Percentiles rank a stretch among this genome's conserved stretches.
phyloP scores from a whole-genome alignment of 2,329 filamentous ascomycete species.

The Cladorrhinum sp. region DNA sequence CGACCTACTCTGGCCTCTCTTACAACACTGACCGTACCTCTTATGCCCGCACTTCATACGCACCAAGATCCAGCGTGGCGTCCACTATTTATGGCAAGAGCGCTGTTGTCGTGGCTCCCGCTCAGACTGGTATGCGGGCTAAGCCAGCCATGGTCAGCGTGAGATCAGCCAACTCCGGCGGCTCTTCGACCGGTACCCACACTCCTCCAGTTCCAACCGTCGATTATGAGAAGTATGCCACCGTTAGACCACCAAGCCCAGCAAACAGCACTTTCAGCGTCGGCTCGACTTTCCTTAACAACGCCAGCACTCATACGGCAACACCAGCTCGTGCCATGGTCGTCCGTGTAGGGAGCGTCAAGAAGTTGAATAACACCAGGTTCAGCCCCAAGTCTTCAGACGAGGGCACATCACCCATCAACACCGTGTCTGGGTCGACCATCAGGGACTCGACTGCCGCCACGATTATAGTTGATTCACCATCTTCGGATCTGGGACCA shows the following conservation, averaged over 20 bases:
- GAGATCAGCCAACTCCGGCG: constrained; percentile 60
- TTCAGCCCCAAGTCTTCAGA: constrained; percentile 28
- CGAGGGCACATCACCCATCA: constrained; percentile 21
- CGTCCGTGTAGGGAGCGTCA: constrained; percentile 55
- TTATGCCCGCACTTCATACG: constrained; percentile 57
- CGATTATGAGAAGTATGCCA: constrained; percentile 59
- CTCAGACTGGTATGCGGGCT: constrained; percentile 80
- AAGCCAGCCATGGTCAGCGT: constrained; percentile 94
- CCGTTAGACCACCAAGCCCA: constrained; percentile 49
- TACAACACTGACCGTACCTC: constrained; percentile 60
- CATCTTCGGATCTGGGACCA: constrained; percentile 52
- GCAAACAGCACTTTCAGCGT: constrained; percentile 60
- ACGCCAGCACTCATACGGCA: constrained; percentile 56
- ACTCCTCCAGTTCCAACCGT: constrained; percentile 72
- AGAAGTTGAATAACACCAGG: constrained; percentile 40
- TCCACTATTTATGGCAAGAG: constrained; percentile 94
- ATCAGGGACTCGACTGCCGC: constrained; percentile 43
- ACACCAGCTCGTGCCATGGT: constrained; percentile 58
- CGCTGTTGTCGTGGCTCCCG: constrained; percentile 76
- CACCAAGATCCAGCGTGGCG: constrained; percentile 70
- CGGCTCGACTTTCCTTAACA: constrained; percentile 66
- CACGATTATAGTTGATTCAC: constrained; percentile 51
- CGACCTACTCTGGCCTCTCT: constrained; percentile 79
- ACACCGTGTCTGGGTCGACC: constrained; percentile 22
- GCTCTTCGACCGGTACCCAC: constrained; percentile 46